Evolutionary conservation across 768 basidiomycete genomes (phyloP).

Genomic region (Xanthoconium stramineum): DNA sequence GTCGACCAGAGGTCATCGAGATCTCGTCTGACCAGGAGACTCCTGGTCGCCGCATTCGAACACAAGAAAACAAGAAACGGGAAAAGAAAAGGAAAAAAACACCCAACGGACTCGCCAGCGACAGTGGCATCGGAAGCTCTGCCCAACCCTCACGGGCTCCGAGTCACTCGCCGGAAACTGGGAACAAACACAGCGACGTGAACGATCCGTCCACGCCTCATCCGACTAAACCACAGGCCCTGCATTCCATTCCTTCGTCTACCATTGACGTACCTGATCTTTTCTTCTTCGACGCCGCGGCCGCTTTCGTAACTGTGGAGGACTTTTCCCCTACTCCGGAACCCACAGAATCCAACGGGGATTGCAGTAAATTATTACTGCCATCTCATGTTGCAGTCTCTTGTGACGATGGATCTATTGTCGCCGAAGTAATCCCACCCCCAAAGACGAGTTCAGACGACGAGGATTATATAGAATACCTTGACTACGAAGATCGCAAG

Average conservation of each 20-base stretch:
- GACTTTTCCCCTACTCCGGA: constrained; percentile 8
- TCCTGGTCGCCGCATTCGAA: background rate
- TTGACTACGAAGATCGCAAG: constrained; percentile 67
- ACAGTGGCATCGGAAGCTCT: constrained; percentile 14
- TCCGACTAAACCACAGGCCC: constrained; percentile 36
- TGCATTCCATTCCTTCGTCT: constrained; percentile 16
- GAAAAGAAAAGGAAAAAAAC: constrained; percentile 28
- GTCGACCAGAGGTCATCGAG: constrained; percentile 28
- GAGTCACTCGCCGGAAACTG: constrained; percentile 15
- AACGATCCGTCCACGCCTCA: constrained; percentile 11
- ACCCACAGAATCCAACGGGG: constrained; percentile 18
- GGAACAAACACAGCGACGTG: background rate
- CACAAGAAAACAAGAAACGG: constrained; percentile 20
- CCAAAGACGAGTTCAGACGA: constrained; percentile 44
- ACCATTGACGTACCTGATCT: constrained; percentile 20
- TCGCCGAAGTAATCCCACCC: constrained; percentile 46
- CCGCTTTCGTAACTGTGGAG: constrained; percentile 34
- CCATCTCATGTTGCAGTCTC: constrained; percentile 70
- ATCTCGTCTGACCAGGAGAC: constrained; percentile 27
- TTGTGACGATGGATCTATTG: constrained; percentile 27
- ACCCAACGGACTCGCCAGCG: constrained; percentile 15
- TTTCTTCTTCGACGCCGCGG: constrained; percentile 52
- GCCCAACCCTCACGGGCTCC: constrained; percentile 14
- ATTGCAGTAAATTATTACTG: constrained; percentile 42
- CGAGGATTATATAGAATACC: constrained; percentile 71